Evolutionary conservation across 1,284 basidiomycete species (phyloP), one percentile per base, ranked within the genome.

Genomic region (Sutorius eximius): DNA sequence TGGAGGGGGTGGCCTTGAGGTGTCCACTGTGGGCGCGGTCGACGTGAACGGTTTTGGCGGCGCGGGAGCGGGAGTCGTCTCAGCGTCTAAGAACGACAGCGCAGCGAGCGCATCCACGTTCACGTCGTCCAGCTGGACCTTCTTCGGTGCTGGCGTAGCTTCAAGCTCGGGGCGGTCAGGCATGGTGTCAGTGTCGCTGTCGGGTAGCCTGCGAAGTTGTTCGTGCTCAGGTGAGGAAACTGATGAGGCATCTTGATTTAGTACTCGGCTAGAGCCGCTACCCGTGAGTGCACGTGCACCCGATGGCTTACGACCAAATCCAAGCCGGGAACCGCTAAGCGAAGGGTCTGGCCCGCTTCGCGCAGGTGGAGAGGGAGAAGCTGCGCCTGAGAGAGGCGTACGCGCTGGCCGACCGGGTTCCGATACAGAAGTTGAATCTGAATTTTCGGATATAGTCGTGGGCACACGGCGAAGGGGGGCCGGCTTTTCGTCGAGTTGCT

Each of bases 271-370:
- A 59, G 59, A 50, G 49, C 66, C 74, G 65, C 49, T 55, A 55
- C 52, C 51, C 41, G 81, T 77, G 51, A 80, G 85, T 46, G 88
- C 91, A 83, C 92, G 88, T 82, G 92, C 91, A 38, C 91, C 92
- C 43, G 89, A 89, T 16, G 92, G 92, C 68, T 87, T 88, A 64
- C 87, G 80, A 63, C 86, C 85, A 42, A 89, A 65, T 32, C 69
- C 71, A 64, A 74, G 68, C 61, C 77, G 74, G 40, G 70, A 66
- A 24, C 71, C 55, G 43, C 53, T 52, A 66, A 65, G 57, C 57
- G 59, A 64, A 0, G 56, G 57, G 16, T 66, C 69, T 44, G 57
- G 59, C 16, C 67, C 70, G 51, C 76, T 73, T 49, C 75, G 73
- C 12, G 67, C 47, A 18, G 68, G 64, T 41, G 59, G 64, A 15